phyloP scores from a whole-genome alignment of 345 rosid genomes.

The Lepidium africanum region DNA sequence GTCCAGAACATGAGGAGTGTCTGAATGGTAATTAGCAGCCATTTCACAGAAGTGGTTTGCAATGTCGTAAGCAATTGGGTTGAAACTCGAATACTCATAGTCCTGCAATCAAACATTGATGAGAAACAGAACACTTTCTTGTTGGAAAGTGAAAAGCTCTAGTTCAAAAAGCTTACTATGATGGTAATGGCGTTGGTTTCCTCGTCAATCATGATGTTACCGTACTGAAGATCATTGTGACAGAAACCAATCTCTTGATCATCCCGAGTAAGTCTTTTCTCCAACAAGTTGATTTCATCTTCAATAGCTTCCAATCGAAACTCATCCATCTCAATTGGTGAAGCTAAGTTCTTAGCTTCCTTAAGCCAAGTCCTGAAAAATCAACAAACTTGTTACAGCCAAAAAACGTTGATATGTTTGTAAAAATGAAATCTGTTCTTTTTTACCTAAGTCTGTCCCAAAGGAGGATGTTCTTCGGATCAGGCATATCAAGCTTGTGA shows the following conservation, averaged over 20 bases:
- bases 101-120: slow-evolving; percentile 37
- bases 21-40: slow-evolving; percentile 88
- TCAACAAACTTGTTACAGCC: not conserved
- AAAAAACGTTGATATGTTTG: not conserved
- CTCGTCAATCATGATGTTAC: slow-evolving; percentile 95
- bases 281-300: slow-evolving; percentile 52
- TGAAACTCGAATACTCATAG: slow-evolving; percentile 86
- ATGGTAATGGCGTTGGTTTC: slow-evolving; percentile 62
- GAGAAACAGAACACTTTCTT: slow-evolving; percentile 6
- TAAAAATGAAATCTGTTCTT: not conserved
- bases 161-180: slow-evolving; percentile 50
- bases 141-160: not conserved
- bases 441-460: slow-evolving; percentile 78
- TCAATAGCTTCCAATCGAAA: slow-evolving; percentile 48
- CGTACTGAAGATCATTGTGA: slow-evolving; percentile 96
- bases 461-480: slow-evolving; percentile 43
- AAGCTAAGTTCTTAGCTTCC: slow-evolving; percentile 49
- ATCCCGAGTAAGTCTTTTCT: slow-evolving; percentile 36
- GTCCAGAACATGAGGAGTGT: slow-evolving; percentile 78
- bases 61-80: slow-evolving; percentile 81
- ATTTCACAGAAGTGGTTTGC: slow-evolving; percentile 98
- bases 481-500: slow-evolving; percentile 80
- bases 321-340: slow-evolving; percentile 39
- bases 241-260: slow-evolving; percentile 73
- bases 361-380: slow-evolving; percentile 48